These are phyloP conservation scores for Yamadazyma mexicana DNA, from an alignment of 1,139 yeast genomes.

Conservation along the genomic window DNA sequence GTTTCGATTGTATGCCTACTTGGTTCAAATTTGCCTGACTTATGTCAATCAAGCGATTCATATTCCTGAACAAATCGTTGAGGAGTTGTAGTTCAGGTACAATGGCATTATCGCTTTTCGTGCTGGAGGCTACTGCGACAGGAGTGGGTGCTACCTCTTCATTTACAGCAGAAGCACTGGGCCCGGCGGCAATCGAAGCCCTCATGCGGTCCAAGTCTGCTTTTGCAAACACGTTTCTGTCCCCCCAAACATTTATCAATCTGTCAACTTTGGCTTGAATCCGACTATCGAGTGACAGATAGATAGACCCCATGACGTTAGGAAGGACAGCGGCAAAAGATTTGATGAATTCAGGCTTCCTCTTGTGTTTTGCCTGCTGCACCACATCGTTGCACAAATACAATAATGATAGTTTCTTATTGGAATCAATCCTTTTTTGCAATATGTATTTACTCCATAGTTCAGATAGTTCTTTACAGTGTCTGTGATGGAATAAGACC, in stretches of 20 bases:
- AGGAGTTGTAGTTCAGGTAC: constrained; percentile 42
- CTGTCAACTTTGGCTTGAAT: constrained; percentile 60
- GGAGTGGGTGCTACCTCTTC: too few species aligned
- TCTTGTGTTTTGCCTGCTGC: constrained; percentile 73
- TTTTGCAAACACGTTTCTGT: constrained; percentile 56
- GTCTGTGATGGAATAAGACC: constrained; percentile 77
- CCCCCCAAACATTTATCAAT: constrained; percentile 73
- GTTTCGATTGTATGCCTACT: constrained; percentile 43
- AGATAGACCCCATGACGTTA: constrained; percentile 29
- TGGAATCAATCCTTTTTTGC: constrained; percentile 7
- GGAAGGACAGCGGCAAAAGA: constrained; percentile 58
- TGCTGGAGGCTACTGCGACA: not conserved
- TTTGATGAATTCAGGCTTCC: constrained; percentile 56
- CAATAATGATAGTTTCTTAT: constrained; percentile 56
- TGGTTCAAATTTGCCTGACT: constrained; percentile 42
- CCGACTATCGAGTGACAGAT: constrained; percentile 34
- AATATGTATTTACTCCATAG: constrained; percentile 57
- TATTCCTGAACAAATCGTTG: constrained; percentile 32
- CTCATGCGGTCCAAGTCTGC: constrained; percentile 46
- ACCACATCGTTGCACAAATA: constrained; percentile 83
- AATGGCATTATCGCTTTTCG: constrained; percentile 12
- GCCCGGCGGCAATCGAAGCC: too few species aligned
- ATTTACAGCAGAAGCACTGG: too few species aligned
- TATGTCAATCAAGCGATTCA: constrained; percentile 29
- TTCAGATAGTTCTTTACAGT: constrained; percentile 57